phyloP scores from a whole-genome alignment of 179 eudicot species.

The Amaranthus tricolor region DNA sequence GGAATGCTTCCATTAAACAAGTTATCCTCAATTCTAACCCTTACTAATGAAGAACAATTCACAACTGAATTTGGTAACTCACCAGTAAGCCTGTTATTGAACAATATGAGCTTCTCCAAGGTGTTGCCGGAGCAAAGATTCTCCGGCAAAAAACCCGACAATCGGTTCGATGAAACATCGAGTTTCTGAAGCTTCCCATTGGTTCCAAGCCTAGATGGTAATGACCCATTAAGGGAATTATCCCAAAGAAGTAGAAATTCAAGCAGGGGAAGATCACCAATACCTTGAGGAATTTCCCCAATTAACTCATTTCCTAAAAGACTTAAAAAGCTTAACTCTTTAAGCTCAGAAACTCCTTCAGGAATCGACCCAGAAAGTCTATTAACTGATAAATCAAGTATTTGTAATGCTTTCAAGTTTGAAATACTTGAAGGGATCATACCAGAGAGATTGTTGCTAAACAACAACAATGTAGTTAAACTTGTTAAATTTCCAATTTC shows the following conservation, averaged over 20 bases:
- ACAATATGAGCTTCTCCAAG: slow-evolving; percentile 57
- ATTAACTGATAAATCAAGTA: slow-evolving; percentile 74
- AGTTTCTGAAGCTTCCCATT: slow-evolving; percentile 52
- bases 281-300: slow-evolving; percentile 64
- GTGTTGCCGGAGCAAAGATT: slow-evolving; percentile 56
- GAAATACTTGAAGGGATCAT: slow-evolving; percentile 54
- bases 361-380: slow-evolving; percentile 65
- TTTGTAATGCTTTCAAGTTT: slow-evolving; percentile 31
- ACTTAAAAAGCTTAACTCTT: slow-evolving; percentile 41
- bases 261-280: slow-evolving; percentile 60
- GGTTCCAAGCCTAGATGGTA: slow-evolving; percentile 62
- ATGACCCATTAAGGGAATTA: slow-evolving; percentile 61
- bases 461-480: slow-evolving; percentile 51
- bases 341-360: slow-evolving; percentile 38
- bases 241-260: slow-evolving; percentile 59
- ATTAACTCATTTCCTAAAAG: slow-evolving; percentile 53
- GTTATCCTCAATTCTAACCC: slow-evolving; percentile 64
- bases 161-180: slow-evolving; percentile 75
- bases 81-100: slow-evolving; percentile 52
- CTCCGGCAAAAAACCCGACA: slow-evolving; percentile 66
- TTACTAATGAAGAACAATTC: slow-evolving; percentile 59
- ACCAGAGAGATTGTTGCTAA: slow-evolving; percentile 53
- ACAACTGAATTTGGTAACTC: slow-evolving; percentile 55
- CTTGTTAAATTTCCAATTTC: slow-evolving; percentile 54
- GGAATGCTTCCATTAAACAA: slow-evolving; percentile 65